Conservation (phyloP, 2,329 filamentous ascomycete species). For the Eutypella sp. region DNA sequence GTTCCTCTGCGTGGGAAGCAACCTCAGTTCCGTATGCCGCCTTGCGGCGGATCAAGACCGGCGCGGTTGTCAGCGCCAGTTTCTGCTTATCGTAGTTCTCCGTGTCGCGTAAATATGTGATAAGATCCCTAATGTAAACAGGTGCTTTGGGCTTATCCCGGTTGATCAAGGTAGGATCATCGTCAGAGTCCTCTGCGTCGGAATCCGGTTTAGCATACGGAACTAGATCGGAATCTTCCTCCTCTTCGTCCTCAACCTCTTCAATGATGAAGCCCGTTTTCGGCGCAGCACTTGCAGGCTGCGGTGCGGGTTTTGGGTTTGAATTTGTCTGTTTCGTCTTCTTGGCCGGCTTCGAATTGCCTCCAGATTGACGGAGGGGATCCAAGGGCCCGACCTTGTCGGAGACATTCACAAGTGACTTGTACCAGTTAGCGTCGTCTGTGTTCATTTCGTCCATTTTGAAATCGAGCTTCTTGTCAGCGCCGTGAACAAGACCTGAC, state of each 20-base stretch:
- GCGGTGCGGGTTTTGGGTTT: slow-evolving; percentile 12
- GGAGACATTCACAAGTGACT: slow-evolving; percentile 55
- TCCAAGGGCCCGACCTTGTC: slow-evolving; percentile 60
- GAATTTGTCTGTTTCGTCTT: slow-evolving; percentile 19
- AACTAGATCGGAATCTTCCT: slow-evolving; percentile 62
- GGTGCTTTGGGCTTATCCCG: slow-evolving; percentile 79
- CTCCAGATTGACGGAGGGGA: slow-evolving; percentile 34
- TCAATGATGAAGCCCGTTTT: slow-evolving; percentile 52
- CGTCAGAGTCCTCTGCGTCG: slow-evolving; percentile 86
- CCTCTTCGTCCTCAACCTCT: slow-evolving; percentile 56
- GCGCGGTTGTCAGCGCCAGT: slow-evolving; percentile 71
- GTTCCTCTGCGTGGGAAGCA: slow-evolving; percentile 73
- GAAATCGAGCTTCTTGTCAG: slow-evolving; percentile 73
- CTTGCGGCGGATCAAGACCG: slow-evolving; percentile 80
- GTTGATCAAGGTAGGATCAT: slow-evolving; percentile 82
- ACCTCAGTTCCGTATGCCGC: slow-evolving; percentile 85
- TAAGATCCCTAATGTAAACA: slow-evolving; percentile 84
- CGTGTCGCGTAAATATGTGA: slow-evolving; percentile 70
- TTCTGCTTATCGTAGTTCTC: slow-evolving; percentile 83
- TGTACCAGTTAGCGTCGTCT: slow-evolving; percentile 71
- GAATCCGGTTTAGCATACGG: slow-evolving; percentile 83
- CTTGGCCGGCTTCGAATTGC: slow-evolving; percentile 16
- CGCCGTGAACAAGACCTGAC: slow-evolving; percentile 59
- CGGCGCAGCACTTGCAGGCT: slow-evolving; percentile 26
- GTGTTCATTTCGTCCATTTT: slow-evolving; percentile 73